Evolutionary conservation across 345 rosid genomes (phyloP), one percentile per base, ranked within the genome.

Genomic region (Kernera saxatilis): DNA sequence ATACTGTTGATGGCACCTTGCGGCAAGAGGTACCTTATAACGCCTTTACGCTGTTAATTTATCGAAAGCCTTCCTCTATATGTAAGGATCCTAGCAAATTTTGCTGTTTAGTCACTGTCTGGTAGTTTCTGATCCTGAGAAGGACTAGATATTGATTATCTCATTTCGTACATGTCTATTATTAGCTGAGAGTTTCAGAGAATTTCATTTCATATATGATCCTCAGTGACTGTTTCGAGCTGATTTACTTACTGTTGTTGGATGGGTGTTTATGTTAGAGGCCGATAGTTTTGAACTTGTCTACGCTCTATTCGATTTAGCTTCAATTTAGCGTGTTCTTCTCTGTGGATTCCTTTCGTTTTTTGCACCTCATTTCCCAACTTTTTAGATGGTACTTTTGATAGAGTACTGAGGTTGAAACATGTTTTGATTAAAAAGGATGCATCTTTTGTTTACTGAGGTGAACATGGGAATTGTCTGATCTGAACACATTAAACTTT

Each of bases 1-100:
- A 88, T 78, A 84, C 97, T 1, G 78, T 79, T 26, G 96, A 91
- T 59, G 98, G 98, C 1, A 80, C 87, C 58, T 75, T 92, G 66
- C 78, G 89, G 23, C 96, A 85, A 79, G 99, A 95, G 97, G 99
- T 90, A 75, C 11, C 40, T 17, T 26, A 3, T 33, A 6, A 12
- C 17, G 57, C 27, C 5, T 52, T 40, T 26, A 12, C 17, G 57
- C 27, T 7, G 46, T 40, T 26, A 12, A 17, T 25, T 21, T 6
- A 37, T 15, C 10, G 7, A 59, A 60, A 13, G 21, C 36, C 30
- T 23, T 29, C 26, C 82, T 83, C n/a, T 89, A 76, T 69, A 2
- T 67, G 40, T 27, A 13, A 84, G 82, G 79, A 73, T 83, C 45
- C 13, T 90, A 74, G 87, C 83, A 79, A 80, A 85, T 90, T 66